These are phyloP conservation scores for Aechmea fasciata DNA, from an alignment of 176 grass and related monocot genomes.

Conservation along the genomic window DNA sequence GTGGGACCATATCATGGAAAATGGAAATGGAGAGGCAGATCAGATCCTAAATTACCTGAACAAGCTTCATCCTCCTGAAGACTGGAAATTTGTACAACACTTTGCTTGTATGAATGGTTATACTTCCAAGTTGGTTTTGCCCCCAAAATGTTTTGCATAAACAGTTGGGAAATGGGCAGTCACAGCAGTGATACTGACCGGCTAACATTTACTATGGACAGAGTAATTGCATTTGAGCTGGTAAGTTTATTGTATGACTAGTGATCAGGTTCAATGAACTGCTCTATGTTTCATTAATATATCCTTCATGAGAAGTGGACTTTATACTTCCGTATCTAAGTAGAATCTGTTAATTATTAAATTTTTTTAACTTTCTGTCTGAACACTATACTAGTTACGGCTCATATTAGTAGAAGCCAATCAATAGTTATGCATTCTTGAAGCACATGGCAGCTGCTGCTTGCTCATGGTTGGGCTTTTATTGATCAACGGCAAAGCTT, in stretches of 20 bases:
- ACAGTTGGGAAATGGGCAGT: background rate
- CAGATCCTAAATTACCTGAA: slow-evolving; percentile 13
- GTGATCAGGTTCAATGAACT: too few species aligned
- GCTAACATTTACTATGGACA: too few species aligned
- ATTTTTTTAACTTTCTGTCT: background rate
- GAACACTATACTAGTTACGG: background rate
- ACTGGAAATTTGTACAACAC: slow-evolving; percentile 9
- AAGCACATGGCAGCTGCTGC: background rate
- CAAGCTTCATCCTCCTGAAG: slow-evolving; percentile 9
- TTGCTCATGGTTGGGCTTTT: background rate
- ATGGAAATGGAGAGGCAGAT: slow-evolving; percentile 35
- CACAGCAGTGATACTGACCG: too few species aligned
- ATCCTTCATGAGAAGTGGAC: too few species aligned
- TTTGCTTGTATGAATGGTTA: background rate
- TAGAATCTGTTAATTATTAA: too few species aligned
- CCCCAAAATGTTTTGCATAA: too few species aligned
- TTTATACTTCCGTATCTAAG: too few species aligned
- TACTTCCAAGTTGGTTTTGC: slow-evolving; percentile 3
- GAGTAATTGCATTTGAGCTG: too few species aligned
- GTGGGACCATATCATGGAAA: slow-evolving; percentile 18
- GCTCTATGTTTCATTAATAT: too few species aligned
- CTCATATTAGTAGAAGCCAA: background rate
- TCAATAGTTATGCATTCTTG: background rate
- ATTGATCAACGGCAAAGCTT: background rate
- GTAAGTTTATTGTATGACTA: too few species aligned